phyloP scores from a whole-genome alignment of 768 basidiomycete species.

The Collybiopsis confluens region DNA sequence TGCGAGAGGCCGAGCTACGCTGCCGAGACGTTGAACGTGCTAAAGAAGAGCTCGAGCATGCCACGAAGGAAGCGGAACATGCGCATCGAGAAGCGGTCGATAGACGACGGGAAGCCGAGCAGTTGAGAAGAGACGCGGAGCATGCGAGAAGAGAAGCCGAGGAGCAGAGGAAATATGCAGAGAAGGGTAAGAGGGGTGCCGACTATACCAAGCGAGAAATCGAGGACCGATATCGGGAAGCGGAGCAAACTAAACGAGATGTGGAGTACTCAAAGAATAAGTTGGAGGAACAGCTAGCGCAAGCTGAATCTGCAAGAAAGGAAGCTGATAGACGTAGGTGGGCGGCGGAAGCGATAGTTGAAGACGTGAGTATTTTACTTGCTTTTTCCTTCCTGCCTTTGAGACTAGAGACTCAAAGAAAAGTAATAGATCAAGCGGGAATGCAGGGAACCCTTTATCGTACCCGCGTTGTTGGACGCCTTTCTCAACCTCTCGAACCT shows the following conservation, averaged over 20 bases:
- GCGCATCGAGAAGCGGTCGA: neutral
- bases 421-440: constrained; percentile 4
- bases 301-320: neutral
- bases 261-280: neutral
- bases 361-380: neutral
- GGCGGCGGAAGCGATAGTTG: neutral
- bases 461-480: constrained; percentile 7
- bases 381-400: too few species aligned
- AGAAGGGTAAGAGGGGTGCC: neutral
- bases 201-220: neutral
- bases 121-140: neutral
- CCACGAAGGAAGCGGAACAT: neutral
- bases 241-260: neutral
- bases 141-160: neutral
- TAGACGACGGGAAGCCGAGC: neutral
- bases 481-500: too few species aligned
- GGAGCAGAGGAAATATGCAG: neutral
- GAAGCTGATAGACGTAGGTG: neutral
- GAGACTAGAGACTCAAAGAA: too few species aligned
- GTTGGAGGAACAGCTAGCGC: too few species aligned
- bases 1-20: neutral
- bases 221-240: neutral
- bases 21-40: neutral
- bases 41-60: neutral
- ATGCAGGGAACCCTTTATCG: constrained; percentile 2